phyloP scores from a whole-genome alignment of 1,139 yeast species.

The Chernovozyma sophiae-reginae region DNA sequence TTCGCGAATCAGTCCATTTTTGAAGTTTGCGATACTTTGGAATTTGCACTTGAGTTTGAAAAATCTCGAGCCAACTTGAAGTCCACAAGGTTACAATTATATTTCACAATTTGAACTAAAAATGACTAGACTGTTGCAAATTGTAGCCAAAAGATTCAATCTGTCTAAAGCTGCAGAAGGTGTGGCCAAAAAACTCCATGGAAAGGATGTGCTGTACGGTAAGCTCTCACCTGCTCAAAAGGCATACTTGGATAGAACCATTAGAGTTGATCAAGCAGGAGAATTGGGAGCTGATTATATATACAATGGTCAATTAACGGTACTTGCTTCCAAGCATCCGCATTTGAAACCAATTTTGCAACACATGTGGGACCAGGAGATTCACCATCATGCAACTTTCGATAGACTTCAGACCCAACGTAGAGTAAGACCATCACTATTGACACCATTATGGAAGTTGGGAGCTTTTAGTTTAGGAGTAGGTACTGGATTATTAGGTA shows the following conservation, averaged over 20 bases:
- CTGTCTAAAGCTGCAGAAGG: constrained; percentile 9
- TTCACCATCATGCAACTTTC: constrained; percentile 84
- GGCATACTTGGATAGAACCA: constrained; percentile 69
- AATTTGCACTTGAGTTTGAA: too few relatives aligned
- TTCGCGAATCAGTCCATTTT: too few relatives aligned
- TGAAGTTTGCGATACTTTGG: too few relatives aligned
- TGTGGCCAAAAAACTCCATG: constrained; percentile 17
- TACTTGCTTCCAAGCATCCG: constrained; percentile 66
- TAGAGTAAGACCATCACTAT: constrained; percentile 83
- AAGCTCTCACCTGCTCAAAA: constrained; percentile 55
- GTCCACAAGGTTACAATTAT: too few relatives aligned
- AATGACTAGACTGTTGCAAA: neutral
- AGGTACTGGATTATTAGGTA: constrained; percentile 80
- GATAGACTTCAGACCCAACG: constrained; percentile 69
- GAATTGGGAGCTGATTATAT: constrained; percentile 97
- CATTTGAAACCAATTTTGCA: constrained; percentile 68
- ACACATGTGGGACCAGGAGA: constrained; percentile 99
- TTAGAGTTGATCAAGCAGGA: constrained; percentile 97
- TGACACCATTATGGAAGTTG: constrained; percentile 89
- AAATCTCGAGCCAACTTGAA: too few relatives aligned
- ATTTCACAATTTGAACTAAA: too few relatives aligned
- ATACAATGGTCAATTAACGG: constrained; percentile 84
- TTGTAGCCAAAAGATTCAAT: neutral
- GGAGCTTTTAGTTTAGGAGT: constrained; percentile 89
- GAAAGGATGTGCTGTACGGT: constrained; percentile 31